Evolutionary conservation across 2,329 filamentous ascomycete species (phyloP).

Genomic region (Didymella pomorum): DNA sequence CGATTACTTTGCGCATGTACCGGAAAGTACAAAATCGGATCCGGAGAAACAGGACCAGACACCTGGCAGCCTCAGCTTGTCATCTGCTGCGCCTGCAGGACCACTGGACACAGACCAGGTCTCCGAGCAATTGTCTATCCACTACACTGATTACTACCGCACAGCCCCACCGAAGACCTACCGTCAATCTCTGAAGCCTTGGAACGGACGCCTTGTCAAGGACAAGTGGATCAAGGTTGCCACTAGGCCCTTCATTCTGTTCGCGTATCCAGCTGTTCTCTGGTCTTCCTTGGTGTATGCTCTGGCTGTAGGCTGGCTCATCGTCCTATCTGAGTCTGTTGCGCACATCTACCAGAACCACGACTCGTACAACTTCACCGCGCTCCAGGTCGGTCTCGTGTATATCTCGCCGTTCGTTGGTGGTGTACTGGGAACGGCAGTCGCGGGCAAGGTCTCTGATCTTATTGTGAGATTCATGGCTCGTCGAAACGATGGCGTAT

Average conservation of each 20-base stretch:
- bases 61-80: slow-evolving; percentile 18
- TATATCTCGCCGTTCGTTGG: slow-evolving; percentile 86
- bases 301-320: slow-evolving; percentile 92
- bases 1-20: slow-evolving; percentile 27
- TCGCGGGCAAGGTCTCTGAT: slow-evolving; percentile 88
- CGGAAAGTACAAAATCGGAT: slow-evolving; percentile 15
- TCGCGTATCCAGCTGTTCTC: slow-evolving; percentile 84
- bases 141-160: slow-evolving; percentile 76
- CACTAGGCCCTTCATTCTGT: slow-evolving; percentile 82
- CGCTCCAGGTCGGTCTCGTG: slow-evolving; percentile 82
- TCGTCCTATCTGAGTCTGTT: slow-evolving; percentile 90
- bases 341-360: slow-evolving; percentile 77
- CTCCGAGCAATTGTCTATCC: slow-evolving; percentile 40
- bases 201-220: slow-evolving; percentile 74
- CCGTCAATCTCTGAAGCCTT: slow-evolving; percentile 75
- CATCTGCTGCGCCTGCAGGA: slow-evolving; percentile 15
- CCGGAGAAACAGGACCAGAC: slow-evolving; percentile 33
- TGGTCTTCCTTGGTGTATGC: slow-evolving; percentile 89
- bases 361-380: slow-evolving; percentile 78
- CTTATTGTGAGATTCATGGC: slow-evolving; percentile 83
- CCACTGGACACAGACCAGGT: slow-evolving; percentile 29
- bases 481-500: slow-evolving; percentile 86
- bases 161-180: slow-evolving; percentile 75
- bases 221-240: slow-evolving; percentile 84
- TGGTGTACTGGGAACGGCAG: slow-evolving; percentile 81